Evolutionary conservation across 1,284 basidiomycete genomes (phyloP).

Genomic region (Ustilago nuda): DNA sequence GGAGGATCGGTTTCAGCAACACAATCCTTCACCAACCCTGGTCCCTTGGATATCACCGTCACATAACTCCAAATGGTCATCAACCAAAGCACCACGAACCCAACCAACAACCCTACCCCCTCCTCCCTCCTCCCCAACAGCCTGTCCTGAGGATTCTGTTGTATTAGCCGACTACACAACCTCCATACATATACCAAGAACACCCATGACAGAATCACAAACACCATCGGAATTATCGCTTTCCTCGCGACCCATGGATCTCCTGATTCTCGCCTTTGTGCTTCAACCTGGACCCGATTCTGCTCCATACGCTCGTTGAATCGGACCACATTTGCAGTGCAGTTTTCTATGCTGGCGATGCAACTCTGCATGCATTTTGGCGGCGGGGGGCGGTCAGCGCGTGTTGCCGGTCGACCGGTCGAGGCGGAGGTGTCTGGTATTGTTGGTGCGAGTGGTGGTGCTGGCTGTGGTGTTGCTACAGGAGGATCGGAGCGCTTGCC

Average conservation of each 20-base stretch:
- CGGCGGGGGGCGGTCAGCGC: slow-evolving; percentile 29
- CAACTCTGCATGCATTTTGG: slow-evolving; percentile 51
- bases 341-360: slow-evolving; percentile 41
- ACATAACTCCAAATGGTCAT: slow-evolving; percentile 63
- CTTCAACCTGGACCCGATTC: slow-evolving; percentile 23
- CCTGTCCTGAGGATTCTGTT: slow-evolving; percentile 28
- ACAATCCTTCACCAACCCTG: slow-evolving; percentile 62
- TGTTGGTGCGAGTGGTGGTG: not conserved
- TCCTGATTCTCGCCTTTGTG: slow-evolving; percentile 28
- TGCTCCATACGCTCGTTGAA: slow-evolving; percentile 53
- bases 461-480: not conserved
- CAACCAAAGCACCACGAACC: slow-evolving; percentile 58
- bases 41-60: slow-evolving; percentile 50
- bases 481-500: not conserved
- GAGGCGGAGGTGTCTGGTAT: slow-evolving; percentile 8
- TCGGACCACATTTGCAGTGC: slow-evolving; percentile 38
- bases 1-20: slow-evolving; percentile 39
- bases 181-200: slow-evolving; percentile 59
- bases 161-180: slow-evolving; percentile 49
- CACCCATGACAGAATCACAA: slow-evolving; percentile 60
- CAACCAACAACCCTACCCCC: slow-evolving; percentile 58
- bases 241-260: slow-evolving; percentile 46
- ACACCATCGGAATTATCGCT: slow-evolving; percentile 54
- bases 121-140: slow-evolving; percentile 36
- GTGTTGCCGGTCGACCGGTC: not conserved